phyloP scores from a whole-genome alignment of 202 grass and related monocot genomes.

The Panicum hallii region DNA sequence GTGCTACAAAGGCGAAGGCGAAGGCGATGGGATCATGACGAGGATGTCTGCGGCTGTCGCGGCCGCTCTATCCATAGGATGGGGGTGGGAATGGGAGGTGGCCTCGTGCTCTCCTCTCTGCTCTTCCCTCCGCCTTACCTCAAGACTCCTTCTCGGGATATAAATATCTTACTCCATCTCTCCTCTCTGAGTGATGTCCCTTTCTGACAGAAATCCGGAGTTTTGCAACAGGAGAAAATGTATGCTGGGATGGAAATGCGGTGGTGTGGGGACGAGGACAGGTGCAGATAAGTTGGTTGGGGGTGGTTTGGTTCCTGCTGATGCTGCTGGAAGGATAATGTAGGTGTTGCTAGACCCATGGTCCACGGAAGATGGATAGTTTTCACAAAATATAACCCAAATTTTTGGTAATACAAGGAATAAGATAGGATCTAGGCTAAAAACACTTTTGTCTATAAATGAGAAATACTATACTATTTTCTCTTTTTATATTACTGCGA shows the following conservation, averaged over 20 bases:
- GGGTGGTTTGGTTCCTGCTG: background rate
- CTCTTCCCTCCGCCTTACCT: conserved; percentile 23
- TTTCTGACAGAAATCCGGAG: conserved; percentile 16
- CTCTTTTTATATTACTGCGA: no score
- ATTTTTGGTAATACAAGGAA: no score
- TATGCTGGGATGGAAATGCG: background rate
- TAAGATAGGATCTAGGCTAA: no score
- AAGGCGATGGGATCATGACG: conserved; percentile 48
- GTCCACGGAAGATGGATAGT: no score
- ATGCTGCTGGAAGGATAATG: background rate
- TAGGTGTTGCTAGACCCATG: background rate
- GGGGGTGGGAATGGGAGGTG: conserved; percentile 44
- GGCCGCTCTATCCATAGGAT: conserved; percentile 60
- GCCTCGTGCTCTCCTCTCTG: conserved; percentile 28
- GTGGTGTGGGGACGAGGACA: conserved; percentile 24
- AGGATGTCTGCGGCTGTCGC: conserved; percentile 63
- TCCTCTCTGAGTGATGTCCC: background rate
- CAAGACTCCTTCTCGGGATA: background rate
- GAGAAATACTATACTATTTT: no score
- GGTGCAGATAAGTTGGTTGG: conserved; percentile 46
- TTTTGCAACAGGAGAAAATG: background rate
- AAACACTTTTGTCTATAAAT: no score
- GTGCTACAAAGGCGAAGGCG: conserved; percentile 58
- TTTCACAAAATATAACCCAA: no score
- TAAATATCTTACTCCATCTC: background rate